Conservation (phyloP, 768 basidiomycete genomes). For the Phylloporus arenicola region DNA sequence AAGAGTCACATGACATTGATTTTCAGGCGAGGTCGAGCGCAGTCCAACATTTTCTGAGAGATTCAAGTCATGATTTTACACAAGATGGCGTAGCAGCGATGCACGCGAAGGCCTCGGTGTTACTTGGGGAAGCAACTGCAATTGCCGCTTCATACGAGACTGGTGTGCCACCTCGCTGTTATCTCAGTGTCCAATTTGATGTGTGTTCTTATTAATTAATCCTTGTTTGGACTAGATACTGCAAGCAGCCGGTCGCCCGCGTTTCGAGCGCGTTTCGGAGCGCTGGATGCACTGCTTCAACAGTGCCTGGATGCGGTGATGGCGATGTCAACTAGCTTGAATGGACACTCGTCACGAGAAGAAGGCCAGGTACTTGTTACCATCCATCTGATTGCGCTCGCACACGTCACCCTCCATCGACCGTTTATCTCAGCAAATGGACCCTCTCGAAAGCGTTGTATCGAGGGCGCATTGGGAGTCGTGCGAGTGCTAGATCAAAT, state of each 20-base stretch:
- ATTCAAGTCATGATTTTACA: constrained; percentile 9
- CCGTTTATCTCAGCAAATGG: constrained; percentile 13
- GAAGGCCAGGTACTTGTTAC: constrained; percentile 9
- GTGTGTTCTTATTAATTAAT: too few species aligned
- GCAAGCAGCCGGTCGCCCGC: constrained; percentile 37
- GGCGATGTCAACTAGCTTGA: background rate
- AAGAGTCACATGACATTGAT: background rate
- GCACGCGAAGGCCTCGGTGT: constrained; percentile 27
- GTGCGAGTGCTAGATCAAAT: constrained; percentile 14
- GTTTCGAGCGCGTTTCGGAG: constrained; percentile 41
- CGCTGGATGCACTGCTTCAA: constrained; percentile 43
- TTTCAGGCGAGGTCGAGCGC: constrained; percentile 10
- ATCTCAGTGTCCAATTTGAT: background rate
- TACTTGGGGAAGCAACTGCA: constrained; percentile 32
- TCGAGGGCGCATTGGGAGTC: constrained; percentile 12
- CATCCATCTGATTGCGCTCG: constrained; percentile 23
- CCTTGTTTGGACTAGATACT: constrained; percentile 31
- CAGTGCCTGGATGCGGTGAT: constrained; percentile 14
- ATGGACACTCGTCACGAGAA: background rate
- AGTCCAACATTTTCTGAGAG: constrained; percentile 13
- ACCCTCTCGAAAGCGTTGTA: constrained; percentile 12
- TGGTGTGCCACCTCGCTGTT: constrained; percentile 20
- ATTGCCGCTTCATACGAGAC: constrained; percentile 24
- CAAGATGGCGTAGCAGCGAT: constrained; percentile 9
- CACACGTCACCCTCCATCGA: constrained; percentile 20